Conservation (phyloP, 345 rosid genomes). For the Boechera divaricarpa region DNA sequence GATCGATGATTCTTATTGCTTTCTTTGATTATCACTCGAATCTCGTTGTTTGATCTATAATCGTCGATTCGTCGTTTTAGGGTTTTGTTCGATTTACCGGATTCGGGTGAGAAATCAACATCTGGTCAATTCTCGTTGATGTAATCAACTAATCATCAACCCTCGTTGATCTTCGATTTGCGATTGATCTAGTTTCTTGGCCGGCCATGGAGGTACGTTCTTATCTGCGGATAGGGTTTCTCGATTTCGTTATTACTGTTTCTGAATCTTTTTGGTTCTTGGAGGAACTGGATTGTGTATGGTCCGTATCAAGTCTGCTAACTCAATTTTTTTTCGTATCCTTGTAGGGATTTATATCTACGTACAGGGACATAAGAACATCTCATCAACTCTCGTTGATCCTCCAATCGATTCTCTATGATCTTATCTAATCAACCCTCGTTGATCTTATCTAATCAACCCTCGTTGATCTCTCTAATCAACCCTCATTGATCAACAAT, state of each 20-base stretch:
- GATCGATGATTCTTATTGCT: no score
- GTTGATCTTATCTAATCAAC: background rate
- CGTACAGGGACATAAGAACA: background rate
- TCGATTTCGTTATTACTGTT: background rate
- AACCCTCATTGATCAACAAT: background rate
- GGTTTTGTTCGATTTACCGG: constrained; percentile 5
- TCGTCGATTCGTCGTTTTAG: background rate
- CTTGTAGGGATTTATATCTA: background rate
- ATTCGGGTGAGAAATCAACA: background rate
- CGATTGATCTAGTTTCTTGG: background rate
- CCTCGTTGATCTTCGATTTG: no score
- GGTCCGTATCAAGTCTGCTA: background rate
- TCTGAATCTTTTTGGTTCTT: background rate
- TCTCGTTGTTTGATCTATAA: no score
- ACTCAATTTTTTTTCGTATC: background rate
- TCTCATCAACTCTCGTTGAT: no score
- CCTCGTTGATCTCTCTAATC: background rate
- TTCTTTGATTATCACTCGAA: no score
- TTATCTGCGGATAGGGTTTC: background rate
- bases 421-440: no score
- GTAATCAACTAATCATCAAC: no score
- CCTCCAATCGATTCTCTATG: no score
- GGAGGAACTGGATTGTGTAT: background rate
- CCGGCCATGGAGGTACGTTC: background rate
- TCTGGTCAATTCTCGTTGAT: background rate